Evolutionary conservation across 805 yeast species (phyloP).

Genomic region (Barnettozyma sp.): DNA sequence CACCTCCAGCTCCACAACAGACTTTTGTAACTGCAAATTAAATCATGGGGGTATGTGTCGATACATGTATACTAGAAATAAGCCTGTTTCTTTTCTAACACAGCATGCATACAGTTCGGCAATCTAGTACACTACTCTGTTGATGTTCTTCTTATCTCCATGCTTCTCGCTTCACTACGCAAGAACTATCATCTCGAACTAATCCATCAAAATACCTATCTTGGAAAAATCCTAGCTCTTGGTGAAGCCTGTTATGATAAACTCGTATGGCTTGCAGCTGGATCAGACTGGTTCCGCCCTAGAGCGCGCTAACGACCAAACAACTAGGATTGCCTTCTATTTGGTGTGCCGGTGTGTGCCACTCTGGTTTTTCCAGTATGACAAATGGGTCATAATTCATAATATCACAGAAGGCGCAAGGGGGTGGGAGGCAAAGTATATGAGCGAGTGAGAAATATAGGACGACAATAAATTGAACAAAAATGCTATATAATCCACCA

Average conservation of each 20-base stretch:
- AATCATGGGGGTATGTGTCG: too few relatives aligned
- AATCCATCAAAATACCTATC: constrained; percentile 2
- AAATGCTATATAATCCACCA: too few relatives aligned
- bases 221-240: constrained; percentile 2
- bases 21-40: too few relatives aligned
- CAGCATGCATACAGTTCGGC: constrained; percentile 1
- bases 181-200: constrained; percentile 8
- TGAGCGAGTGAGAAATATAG: too few relatives aligned
- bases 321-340: too few relatives aligned
- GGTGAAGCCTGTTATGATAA: constrained; percentile 8
- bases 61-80: too few relatives aligned
- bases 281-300: constrained; percentile 9
- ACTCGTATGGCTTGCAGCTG: constrained; percentile 8
- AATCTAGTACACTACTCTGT: constrained; percentile 5
- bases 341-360: too few relatives aligned
- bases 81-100: background rate
- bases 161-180: constrained; percentile 8
- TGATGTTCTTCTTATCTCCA: constrained; percentile 6
- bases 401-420: too few relatives aligned
- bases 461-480: too few relatives aligned
- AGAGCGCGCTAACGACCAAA: constrained; percentile 2
- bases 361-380: background rate
- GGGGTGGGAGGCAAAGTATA: too few relatives aligned
- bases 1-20: too few relatives aligned
- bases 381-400: constrained; percentile 7